These are phyloP conservation scores for Penicillium macrosclerotiorum DNA, from an alignment of 495 filamentous ascomycete species.

Conservation along the genomic window DNA sequence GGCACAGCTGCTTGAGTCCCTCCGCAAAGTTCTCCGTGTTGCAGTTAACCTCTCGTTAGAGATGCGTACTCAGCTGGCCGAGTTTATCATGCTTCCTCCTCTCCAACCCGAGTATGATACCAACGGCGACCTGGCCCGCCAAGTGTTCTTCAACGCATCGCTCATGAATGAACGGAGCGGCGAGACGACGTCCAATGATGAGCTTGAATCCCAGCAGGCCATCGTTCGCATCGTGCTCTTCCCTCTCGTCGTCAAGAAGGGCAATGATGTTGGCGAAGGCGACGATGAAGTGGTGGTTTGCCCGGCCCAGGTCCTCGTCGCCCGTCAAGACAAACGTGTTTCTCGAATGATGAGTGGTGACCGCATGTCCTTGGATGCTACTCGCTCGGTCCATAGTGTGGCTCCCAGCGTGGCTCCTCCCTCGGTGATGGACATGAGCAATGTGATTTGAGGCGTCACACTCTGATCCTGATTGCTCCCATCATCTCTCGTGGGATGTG, in stretches of 20 bases:
- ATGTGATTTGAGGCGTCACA: conserved; percentile 51
- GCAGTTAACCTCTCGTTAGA: conserved; percentile 88
- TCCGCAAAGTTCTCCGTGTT: conserved; percentile 76
- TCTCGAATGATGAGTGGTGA: conserved; percentile 43
- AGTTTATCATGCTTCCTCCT: conserved; percentile 96
- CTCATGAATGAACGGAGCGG: conserved; percentile 91
- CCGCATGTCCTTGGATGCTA: conserved; percentile 43
- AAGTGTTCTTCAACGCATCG: conserved; percentile 80
- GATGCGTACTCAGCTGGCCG: conserved; percentile 93
- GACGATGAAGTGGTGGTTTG: conserved; percentile 92
- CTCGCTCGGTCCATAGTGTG: conserved; percentile 44
- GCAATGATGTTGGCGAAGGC: conserved; percentile 77
- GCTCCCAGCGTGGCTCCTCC: conserved; percentile 44
- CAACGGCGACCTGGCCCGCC: conserved; percentile 79
- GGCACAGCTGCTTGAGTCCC: conserved; percentile 68
- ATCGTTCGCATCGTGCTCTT: conserved; percentile 89
- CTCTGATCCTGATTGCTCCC: conserved; percentile 24
- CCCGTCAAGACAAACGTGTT: conserved; percentile 44
- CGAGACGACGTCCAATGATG: conserved; percentile 64
- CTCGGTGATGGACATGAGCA: conserved; percentile 49
- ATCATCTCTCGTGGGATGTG: conserved; percentile 1
- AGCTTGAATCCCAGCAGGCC: conserved; percentile 70
- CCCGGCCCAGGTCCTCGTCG: conserved; percentile 86
- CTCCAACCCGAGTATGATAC: conserved; percentile 94
- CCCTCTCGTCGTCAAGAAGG: conserved; percentile 91